phyloP scores from a whole-genome alignment of 1,284 basidiomycete species.

The Gymnopus androsaceus region DNA sequence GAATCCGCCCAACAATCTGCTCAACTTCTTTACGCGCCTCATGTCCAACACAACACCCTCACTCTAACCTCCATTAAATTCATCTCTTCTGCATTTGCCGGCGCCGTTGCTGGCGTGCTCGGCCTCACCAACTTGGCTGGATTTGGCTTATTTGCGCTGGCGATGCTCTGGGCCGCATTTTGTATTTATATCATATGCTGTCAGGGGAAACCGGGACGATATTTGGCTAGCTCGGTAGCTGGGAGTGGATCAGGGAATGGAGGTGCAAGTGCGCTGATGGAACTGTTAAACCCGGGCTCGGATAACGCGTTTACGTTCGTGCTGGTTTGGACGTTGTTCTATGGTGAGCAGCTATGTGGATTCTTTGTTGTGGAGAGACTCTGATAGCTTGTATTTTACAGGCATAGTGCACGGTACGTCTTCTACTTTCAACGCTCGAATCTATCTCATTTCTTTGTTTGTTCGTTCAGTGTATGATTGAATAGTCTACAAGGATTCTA shows the following conservation, averaged over 20 bases:
- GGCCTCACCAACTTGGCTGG: slow-evolving; percentile 83
- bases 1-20: slow-evolving; percentile 48
- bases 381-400: slow-evolving; percentile 13
- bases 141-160: slow-evolving; percentile 74
- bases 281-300: slow-evolving; percentile 77
- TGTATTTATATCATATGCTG: slow-evolving; percentile 73
- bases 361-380: neutral
- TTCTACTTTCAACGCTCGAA: slow-evolving; percentile 12
- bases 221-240: neutral
- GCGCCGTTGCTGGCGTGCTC: slow-evolving; percentile 82
- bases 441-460: slow-evolving; percentile 16
- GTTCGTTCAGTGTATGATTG: slow-evolving; percentile 48
- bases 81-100: slow-evolving; percentile 79
- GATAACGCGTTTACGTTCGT: slow-evolving; percentile 87
- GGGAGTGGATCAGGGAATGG: neutral
- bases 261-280: slow-evolving; percentile 39
- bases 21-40: slow-evolving; percentile 70
- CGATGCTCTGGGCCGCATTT: slow-evolving; percentile 66
- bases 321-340: slow-evolving; percentile 87
- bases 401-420: slow-evolving; percentile 40
- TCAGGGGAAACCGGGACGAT: slow-evolving; percentile 47
- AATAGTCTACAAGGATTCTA: too few species aligned
- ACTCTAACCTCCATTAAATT: slow-evolving; percentile 66
- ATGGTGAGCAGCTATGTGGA: slow-evolving; percentile 56
- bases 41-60: slow-evolving; percentile 69